Evolutionary conservation across 805 yeast genomes (phyloP).

Genomic region (Pichia ethanolica): DNA sequence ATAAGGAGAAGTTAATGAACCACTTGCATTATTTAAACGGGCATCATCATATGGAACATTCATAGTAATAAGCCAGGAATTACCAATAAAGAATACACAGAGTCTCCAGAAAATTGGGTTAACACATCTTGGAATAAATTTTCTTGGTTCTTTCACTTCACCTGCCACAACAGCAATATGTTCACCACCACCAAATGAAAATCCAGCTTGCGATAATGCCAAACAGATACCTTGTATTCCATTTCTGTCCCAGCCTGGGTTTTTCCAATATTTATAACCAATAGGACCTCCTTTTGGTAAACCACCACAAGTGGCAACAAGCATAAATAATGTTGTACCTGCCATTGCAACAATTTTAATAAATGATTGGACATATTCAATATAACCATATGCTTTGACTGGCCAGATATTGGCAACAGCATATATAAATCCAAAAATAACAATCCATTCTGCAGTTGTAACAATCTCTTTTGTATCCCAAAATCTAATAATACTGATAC

Average conservation of each 20-base stretch:
- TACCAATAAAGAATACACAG: constrained; percentile 40
- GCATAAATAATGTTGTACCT: constrained; percentile 41
- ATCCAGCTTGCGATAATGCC: constrained; percentile 49
- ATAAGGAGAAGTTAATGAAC: constrained; percentile 59
- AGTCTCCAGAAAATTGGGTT: constrained; percentile 52
- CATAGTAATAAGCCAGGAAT: constrained; percentile 46
- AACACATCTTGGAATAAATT: constrained; percentile 49
- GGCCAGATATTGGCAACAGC: constrained; percentile 26
- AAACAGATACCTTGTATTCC: constrained; percentile 53
- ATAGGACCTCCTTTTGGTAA: constrained; percentile 35
- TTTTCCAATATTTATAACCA: constrained; percentile 43
- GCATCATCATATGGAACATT: constrained; percentile 51
- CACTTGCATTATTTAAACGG: constrained; percentile 36
- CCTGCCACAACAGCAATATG: constrained; percentile 53
- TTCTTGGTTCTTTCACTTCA: constrained; percentile 47
- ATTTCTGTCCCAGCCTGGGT: constrained; percentile 48
- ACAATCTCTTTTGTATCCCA: constrained; percentile 41
- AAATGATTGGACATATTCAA: constrained; percentile 35
- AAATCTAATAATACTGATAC: constrained; percentile 51
- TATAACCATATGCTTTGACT: constrained; percentile 37
- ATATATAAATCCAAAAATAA: constrained; percentile 41
- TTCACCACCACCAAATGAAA: constrained; percentile 58
- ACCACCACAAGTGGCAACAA: constrained; percentile 44
- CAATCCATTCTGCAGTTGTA: constrained; percentile 51
- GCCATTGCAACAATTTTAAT: constrained; percentile 55